Evolutionary conservation across 1,139 yeast genomes (phyloP).

Genomic region (Blastobotrys raffinosifermentans): DNA sequence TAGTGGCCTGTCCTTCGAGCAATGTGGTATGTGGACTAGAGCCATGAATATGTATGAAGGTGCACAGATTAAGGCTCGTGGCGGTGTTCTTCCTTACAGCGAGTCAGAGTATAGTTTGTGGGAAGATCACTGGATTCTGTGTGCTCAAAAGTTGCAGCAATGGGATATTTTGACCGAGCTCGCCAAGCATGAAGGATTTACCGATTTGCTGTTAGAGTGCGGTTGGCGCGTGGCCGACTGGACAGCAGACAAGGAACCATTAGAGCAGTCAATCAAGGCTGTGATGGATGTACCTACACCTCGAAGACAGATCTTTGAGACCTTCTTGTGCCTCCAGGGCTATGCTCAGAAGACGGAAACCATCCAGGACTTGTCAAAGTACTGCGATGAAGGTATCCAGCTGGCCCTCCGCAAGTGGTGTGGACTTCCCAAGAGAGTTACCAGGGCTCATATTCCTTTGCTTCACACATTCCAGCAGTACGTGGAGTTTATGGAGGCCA

Average conservation of each 20-base stretch:
- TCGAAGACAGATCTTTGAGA: slow-evolving; percentile 89
- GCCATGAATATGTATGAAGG: slow-evolving; percentile 92
- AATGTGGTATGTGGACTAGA: slow-evolving; percentile 89
- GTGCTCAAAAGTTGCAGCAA: slow-evolving; percentile 95
- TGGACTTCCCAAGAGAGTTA: slow-evolving; percentile 71
- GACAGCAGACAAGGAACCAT: slow-evolving; percentile 90
- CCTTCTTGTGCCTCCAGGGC: slow-evolving; percentile 88
- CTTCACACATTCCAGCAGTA: slow-evolving; percentile 95
- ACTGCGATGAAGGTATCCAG: slow-evolving; percentile 96
- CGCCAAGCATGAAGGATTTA: slow-evolving; percentile 96
- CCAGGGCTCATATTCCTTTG: slow-evolving; percentile 83
- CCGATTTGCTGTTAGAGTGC: slow-evolving; percentile 89
- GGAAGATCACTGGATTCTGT: slow-evolving; percentile 98
- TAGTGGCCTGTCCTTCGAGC: slow-evolving; percentile 89
- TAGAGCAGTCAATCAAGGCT: slow-evolving; percentile 89
- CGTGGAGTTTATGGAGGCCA: slow-evolving; percentile 96
- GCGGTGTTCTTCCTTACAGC: slow-evolving; percentile 92
- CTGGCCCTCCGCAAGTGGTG: slow-evolving; percentile 91
- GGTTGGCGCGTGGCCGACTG: slow-evolving; percentile 99
- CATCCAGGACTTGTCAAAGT: slow-evolving; percentile 65
- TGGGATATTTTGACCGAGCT: slow-evolving; percentile 97
- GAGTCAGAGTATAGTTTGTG: slow-evolving; percentile 93
- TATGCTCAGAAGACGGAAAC: slow-evolving; percentile 87
- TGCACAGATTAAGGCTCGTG: slow-evolving; percentile 95
- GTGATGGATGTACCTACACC: slow-evolving; percentile 99